Evolutionary conservation across 2,329 filamentous ascomycete genomes (phyloP).

Genomic region (Venturia carpophila): DNA sequence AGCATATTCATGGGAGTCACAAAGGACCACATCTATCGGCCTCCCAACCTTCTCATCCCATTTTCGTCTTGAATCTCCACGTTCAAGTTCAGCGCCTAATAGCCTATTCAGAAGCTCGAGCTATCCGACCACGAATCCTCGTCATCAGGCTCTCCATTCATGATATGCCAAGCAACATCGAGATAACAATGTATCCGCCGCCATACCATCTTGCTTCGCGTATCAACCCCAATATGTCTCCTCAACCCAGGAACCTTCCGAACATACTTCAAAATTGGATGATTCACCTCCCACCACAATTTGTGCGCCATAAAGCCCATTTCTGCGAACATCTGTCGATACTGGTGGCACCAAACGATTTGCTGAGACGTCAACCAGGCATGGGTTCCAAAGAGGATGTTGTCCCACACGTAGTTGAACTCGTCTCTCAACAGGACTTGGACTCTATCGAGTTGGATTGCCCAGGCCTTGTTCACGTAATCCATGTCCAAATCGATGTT

Average conservation of each 20-base stretch:
- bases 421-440: not conserved
- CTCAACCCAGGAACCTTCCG: not conserved
- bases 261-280: not conserved
- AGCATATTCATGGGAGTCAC: too few relatives aligned
- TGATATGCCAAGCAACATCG: not conserved
- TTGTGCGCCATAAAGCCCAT: not conserved
- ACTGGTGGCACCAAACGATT: not conserved
- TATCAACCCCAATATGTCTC: not conserved
- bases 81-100: not conserved
- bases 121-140: not conserved
- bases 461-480: not conserved
- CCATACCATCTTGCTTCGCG: not conserved
- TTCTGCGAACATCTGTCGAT: not conserved
- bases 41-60: not conserved
- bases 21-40: too few relatives aligned
- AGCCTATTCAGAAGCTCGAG: not conserved
- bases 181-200: not conserved
- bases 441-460: not conserved
- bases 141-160: not conserved
- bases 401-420: not conserved
- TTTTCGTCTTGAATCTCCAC: not conserved
- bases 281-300: not conserved
- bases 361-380: not conserved
- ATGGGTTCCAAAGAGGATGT: not conserved
- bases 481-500: not conserved